Percentiles rank a stretch among this genome's conserved stretches.
Conservation (phyloP, 2,329 filamentous ascomycete genomes). For the Leptographium lundbergii region DNA sequence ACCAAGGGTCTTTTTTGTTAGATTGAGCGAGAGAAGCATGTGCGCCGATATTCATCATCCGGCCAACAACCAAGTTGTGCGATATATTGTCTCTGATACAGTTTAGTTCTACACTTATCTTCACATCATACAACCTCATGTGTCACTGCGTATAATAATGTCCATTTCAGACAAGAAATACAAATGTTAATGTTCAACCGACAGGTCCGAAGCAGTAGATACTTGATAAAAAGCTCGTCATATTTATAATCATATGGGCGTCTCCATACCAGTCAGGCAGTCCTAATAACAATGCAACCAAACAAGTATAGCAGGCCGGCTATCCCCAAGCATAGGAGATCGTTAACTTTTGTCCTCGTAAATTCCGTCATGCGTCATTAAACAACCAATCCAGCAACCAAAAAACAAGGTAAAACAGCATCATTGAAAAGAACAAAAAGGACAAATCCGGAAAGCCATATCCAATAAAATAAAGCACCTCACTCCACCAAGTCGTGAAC, state of each 20-base stretch:
- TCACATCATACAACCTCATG: no score
- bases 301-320: no score
- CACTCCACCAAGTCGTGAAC: slow-evolving; percentile 1
- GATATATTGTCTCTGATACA: background rate
- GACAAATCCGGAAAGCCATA: background rate
- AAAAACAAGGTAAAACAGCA: no score
- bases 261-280: no score
- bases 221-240: no score
- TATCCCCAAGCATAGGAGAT: no score
- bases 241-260: no score
- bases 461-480: background rate
- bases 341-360: no score
- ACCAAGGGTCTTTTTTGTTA: background rate
- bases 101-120: background rate
- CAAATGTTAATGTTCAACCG: background rate
- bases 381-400: no score
- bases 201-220: no score
- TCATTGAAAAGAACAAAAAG: background rate
- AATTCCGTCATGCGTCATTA: no score
- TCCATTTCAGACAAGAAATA: background rate
- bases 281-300: no score
- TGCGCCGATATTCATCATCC: background rate
- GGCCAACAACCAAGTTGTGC: background rate
- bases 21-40: background rate
- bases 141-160: background rate